A percentile compares a stretch with the other conserved stretches of the same genome.
phyloP scores from a whole-genome alignment of 2,329 filamentous ascomycete species.

The Pezicula carpinea region DNA sequence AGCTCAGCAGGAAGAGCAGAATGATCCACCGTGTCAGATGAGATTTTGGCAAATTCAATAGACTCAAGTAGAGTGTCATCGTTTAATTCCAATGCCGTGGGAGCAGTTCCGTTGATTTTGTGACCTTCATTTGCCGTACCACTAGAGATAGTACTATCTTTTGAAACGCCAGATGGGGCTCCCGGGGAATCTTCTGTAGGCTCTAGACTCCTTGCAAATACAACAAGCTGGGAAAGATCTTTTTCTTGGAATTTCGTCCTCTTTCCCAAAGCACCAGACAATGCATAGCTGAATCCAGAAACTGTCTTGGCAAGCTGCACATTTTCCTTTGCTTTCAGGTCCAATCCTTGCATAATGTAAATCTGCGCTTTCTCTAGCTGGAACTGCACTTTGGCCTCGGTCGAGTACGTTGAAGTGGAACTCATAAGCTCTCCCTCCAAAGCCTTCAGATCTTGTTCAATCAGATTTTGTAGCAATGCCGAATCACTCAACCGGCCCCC shows the following conservation, averaged over 20 bases:
- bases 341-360: slow-evolving; percentile 78
- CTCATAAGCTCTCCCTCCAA: slow-evolving; percentile 40
- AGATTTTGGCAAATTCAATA: slow-evolving; percentile 68
- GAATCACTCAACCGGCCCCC: slow-evolving; percentile 43
- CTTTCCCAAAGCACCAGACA: slow-evolving; percentile 86
- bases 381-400: slow-evolving; percentile 60
- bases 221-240: slow-evolving; percentile 81
- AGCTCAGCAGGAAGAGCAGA: slow-evolving; percentile 57
- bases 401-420: slow-evolving; percentile 32
- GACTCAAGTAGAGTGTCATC: slow-evolving; percentile 90
- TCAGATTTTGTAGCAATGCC: slow-evolving; percentile 52
- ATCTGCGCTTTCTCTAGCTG: slow-evolving; percentile 78
- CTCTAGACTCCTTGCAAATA: slow-evolving; percentile 72
- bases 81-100: slow-evolving; percentile 73
- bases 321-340: slow-evolving; percentile 67
- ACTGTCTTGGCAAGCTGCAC: slow-evolving; percentile 62
- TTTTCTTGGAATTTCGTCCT: slow-evolving; percentile 76
- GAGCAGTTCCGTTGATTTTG: slow-evolving; percentile 37
- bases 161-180: slow-evolving; percentile 12
- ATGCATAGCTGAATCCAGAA: slow-evolving; percentile 71
- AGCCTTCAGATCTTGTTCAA: slow-evolving; percentile 53
- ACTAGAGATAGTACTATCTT: slow-evolving; percentile 13
- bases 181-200: slow-evolving; percentile 13
- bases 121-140: slow-evolving; percentile 15
- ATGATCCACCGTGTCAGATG: slow-evolving; percentile 32